These are phyloP conservation scores for Chlorophyllum brunneum DNA, from an alignment of 768 basidiomycete species.

Conservation along the genomic window DNA sequence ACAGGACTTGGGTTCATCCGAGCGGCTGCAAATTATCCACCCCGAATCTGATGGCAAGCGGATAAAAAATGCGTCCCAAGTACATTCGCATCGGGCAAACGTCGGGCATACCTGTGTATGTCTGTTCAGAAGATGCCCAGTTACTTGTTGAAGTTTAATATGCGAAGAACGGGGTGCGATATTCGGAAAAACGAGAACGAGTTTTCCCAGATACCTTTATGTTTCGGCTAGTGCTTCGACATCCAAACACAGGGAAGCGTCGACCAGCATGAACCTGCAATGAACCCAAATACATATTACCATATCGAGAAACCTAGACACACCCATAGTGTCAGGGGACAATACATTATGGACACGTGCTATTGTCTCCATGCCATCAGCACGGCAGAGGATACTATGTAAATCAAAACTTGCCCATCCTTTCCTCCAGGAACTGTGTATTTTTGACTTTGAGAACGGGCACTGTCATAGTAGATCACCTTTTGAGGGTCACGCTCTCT, in stretches of 20 bases:
- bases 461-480: background rate
- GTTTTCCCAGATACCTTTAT: conserved; percentile 2
- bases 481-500: background rate
- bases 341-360: conserved; percentile 1
- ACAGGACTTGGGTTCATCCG: conserved; percentile 28
- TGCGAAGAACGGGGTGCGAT: background rate
- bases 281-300: too few species aligned
- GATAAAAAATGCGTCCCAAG: background rate
- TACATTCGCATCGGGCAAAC: conserved; percentile 4
- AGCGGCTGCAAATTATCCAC: conserved; percentile 9
- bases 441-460: background rate
- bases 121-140: background rate
- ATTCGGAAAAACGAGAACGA: conserved; percentile 7
- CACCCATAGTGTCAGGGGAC: background rate
- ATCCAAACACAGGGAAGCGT: background rate
- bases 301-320: background rate
- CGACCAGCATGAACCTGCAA: too few species aligned
- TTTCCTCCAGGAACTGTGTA: background rate
- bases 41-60: background rate
- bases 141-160: background rate
- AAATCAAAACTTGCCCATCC: conserved; percentile 9
- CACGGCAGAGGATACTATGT: background rate
- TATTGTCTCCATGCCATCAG: background rate
- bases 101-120: background rate
- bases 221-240: background rate